Evolutionary conservation across 2,329 filamentous ascomycete species (phyloP).

Genomic region (Chaetomiaceae sp.): DNA sequence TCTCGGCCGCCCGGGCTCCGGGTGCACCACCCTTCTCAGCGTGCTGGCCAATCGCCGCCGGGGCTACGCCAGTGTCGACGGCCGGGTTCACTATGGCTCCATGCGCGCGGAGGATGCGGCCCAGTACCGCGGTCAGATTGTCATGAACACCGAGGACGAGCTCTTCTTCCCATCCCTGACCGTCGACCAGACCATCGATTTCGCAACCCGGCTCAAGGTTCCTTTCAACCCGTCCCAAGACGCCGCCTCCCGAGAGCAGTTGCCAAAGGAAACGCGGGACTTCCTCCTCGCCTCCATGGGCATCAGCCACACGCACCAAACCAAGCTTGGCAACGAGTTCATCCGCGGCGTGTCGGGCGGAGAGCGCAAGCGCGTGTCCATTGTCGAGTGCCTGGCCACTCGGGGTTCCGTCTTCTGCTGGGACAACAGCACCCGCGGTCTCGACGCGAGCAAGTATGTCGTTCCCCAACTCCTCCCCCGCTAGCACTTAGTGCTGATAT

Average conservation of each 20-base stretch:
- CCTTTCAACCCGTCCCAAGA: slow-evolving; percentile 45
- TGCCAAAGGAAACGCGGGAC: slow-evolving; percentile 43
- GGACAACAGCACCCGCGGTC: slow-evolving; percentile 63
- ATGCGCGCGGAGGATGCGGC: slow-evolving; percentile 45
- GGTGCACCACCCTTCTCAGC: slow-evolving; percentile 68
- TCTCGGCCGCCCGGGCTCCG: slow-evolving; percentile 62
- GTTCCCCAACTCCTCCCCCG: too few relatives aligned
- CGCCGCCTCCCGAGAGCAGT: slow-evolving; percentile 40
- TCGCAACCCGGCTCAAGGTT: slow-evolving; percentile 60
- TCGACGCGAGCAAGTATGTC: slow-evolving; percentile 57
- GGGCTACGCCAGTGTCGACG: slow-evolving; percentile 55
- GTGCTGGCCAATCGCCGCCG: slow-evolving; percentile 60
- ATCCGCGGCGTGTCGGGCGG: slow-evolving; percentile 64
- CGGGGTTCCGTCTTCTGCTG: slow-evolving; percentile 58
- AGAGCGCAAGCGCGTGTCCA: slow-evolving; percentile 65
- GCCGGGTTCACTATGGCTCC: slow-evolving; percentile 54
- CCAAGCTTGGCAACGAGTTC: slow-evolving; percentile 64
- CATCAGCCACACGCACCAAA: slow-evolving; percentile 57
- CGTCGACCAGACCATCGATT: slow-evolving; percentile 66
- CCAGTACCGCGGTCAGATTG: slow-evolving; percentile 53
- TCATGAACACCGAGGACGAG: slow-evolving; percentile 69
- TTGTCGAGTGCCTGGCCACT: slow-evolving; percentile 59
- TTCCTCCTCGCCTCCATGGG: slow-evolving; percentile 56
- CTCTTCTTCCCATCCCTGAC: slow-evolving; percentile 63
- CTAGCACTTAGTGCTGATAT: too few relatives aligned